Conservation (phyloP, 179 eudicot genomes). For the Beta macrorhiza region DNA sequence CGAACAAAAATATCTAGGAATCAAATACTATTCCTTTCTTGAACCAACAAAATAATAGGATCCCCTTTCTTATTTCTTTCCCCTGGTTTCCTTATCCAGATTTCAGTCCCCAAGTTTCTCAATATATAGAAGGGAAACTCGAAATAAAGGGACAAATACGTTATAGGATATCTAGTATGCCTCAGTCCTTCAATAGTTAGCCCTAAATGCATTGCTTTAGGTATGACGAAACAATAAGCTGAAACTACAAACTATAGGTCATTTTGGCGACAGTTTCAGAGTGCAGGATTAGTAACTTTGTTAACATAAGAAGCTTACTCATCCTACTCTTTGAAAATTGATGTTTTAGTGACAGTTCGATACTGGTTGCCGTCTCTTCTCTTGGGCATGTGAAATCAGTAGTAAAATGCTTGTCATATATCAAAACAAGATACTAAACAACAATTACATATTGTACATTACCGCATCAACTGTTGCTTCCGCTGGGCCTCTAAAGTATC, state of each 20-base stretch:
- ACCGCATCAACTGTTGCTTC: conserved; percentile 99
- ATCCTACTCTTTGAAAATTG: neutral
- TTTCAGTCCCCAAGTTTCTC: neutral
- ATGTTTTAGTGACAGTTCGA: neutral
- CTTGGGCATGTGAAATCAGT: neutral
- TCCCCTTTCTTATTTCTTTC: no score
- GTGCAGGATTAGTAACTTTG: neutral
- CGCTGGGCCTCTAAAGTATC: conserved; percentile 97
- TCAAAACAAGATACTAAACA: neutral
- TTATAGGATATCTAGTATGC: neutral
- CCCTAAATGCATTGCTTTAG: neutral
- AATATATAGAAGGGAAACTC: neutral
- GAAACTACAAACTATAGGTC: neutral
- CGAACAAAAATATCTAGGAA: no score
- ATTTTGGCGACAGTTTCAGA: neutral
- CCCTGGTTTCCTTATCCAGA: neutral
- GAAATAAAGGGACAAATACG: neutral
- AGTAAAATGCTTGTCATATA: neutral
- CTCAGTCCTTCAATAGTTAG: neutral
- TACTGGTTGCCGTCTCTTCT: neutral
- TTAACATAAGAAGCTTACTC: neutral
- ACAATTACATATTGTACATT: conserved; percentile 23
- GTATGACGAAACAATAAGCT: neutral
- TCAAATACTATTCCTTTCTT: no score
- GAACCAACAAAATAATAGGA: no score